Evolutionary conservation across 1,284 basidiomycete species (phyloP).

Genomic region (Ganoderma meredithae): DNA sequence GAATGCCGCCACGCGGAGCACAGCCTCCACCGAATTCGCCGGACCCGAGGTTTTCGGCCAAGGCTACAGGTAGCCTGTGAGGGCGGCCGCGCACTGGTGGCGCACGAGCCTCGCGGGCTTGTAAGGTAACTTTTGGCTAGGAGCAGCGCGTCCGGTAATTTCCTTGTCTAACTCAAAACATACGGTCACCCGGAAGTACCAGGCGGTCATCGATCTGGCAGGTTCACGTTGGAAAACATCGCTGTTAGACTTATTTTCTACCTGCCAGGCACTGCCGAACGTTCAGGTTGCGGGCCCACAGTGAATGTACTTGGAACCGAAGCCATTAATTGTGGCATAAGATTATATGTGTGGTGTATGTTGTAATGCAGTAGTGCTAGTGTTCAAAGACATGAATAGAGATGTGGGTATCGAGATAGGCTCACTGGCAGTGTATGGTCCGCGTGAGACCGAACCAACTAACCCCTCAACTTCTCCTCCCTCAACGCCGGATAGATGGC

Average conservation of each 20-base stretch:
- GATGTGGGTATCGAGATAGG: neutral
- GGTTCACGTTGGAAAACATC: no score
- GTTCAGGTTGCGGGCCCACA: no score
- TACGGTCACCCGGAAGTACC: no score
- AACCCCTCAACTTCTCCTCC: neutral
- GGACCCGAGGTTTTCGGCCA: neutral
- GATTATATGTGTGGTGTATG: neutral
- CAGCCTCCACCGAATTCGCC: neutral
- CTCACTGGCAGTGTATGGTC: constrained; percentile 1
- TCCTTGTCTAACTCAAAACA: no score
- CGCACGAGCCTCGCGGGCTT: neutral
- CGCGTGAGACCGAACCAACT: neutral
- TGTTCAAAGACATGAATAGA: neutral
- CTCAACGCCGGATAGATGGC: neutral
- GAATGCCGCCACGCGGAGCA: neutral
- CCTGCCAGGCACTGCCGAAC: no score
- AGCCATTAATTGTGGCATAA: neutral
- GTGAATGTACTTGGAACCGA: neutral
- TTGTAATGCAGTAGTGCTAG: neutral
- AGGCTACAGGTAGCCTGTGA: no score
- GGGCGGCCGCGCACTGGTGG: neutral
- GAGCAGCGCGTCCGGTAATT: no score
- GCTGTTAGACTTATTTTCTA: no score
- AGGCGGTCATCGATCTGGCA: no score
- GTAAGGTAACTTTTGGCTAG: no score